These are phyloP conservation scores for Sporisorium reilianum DNA, from an alignment of 1,284 basidiomycete species.

Conservation along the genomic window DNA sequence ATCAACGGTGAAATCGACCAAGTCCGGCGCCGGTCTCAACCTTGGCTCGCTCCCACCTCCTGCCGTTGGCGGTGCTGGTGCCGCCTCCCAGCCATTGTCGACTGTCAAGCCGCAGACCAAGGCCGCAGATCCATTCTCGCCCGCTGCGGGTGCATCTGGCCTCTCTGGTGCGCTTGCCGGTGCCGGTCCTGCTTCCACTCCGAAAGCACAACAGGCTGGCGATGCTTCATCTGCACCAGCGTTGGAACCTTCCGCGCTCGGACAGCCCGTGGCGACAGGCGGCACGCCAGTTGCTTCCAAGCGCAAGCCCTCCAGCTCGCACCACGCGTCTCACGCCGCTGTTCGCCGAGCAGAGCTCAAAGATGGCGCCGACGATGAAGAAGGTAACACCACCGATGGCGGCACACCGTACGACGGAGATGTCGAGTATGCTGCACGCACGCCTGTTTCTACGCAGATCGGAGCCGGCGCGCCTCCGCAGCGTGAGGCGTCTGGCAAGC, in stretches of 20 bases:
- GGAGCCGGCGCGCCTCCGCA: slow-evolving; percentile 11
- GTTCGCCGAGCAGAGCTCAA: slow-evolving; percentile 42
- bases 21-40: slow-evolving; percentile 28
- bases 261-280: slow-evolving; percentile 14
- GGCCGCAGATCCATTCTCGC: slow-evolving; percentile 22
- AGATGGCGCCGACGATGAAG: slow-evolving; percentile 35
- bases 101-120: slow-evolving; percentile 32
- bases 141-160: slow-evolving; percentile 10
- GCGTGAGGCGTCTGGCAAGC: slow-evolving; percentile 17
- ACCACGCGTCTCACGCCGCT: slow-evolving; percentile 33
- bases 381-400: slow-evolving; percentile 44
- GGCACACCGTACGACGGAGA: slow-evolving; percentile 64
- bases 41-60: slow-evolving; percentile 46
- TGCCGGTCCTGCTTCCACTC: slow-evolving; percentile 20
- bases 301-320: slow-evolving; percentile 44
- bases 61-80: slow-evolving; percentile 2
- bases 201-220: slow-evolving; percentile 28
- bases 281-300: slow-evolving; percentile 25
- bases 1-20: slow-evolving; percentile 5
- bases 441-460: slow-evolving; percentile 32
- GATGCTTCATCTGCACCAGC: slow-evolving; percentile 25
- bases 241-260: slow-evolving; percentile 18
- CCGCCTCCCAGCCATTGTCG: slow-evolving; percentile 26
- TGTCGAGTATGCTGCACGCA: slow-evolving; percentile 60
- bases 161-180: slow-evolving; percentile 11